Conservation (phyloP, 1,284 basidiomycete species). For the Anthracocystis setariae region DNA sequence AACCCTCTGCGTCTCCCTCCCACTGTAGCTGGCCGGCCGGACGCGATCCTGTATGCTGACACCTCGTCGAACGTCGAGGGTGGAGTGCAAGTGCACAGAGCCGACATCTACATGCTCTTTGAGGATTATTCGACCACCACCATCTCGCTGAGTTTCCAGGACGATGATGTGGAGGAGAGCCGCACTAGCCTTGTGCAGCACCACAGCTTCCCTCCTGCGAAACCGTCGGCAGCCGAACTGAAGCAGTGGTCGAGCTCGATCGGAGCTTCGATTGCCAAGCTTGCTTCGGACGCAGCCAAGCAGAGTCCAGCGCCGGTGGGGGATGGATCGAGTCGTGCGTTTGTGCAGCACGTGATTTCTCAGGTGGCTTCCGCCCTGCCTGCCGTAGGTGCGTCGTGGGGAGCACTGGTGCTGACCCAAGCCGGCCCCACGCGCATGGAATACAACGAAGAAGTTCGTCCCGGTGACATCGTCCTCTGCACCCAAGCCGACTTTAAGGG, state of each 20-base stretch:
- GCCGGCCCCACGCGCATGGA: constrained; percentile 76
- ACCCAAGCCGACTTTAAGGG: constrained; percentile 85
- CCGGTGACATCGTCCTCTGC: constrained; percentile 83
- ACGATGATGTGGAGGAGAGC: constrained; percentile 49
- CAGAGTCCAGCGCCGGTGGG: constrained; percentile 78
- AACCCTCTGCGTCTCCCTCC: constrained; percentile 54
- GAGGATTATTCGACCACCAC: constrained; percentile 57
- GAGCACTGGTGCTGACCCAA: constrained; percentile 70
- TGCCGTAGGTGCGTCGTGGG: constrained; percentile 52
- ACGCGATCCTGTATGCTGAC: constrained; percentile 53
- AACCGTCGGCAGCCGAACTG: constrained; percentile 73
- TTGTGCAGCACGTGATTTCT: constrained; percentile 76
- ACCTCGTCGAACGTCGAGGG: constrained; percentile 23
- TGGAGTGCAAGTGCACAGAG: constrained; percentile 27
- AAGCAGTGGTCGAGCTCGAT: constrained; percentile 77
- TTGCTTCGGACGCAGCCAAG: constrained; percentile 72
- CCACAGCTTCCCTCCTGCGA: constrained; percentile 47
- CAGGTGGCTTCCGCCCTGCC: constrained; percentile 73
- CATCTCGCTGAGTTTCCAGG: constrained; percentile 47
- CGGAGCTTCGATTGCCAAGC: constrained; percentile 78
- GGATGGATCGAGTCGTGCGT: constrained; percentile 82
- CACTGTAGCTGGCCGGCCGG: constrained; percentile 47
- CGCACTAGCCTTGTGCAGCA: constrained; percentile 42
- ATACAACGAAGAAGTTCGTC: constrained; percentile 80
- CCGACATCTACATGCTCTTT: constrained; percentile 51